Evolutionary conservation across 2,329 filamentous ascomycete species (phyloP).

Genomic region (Alternaria ethzedia): DNA sequence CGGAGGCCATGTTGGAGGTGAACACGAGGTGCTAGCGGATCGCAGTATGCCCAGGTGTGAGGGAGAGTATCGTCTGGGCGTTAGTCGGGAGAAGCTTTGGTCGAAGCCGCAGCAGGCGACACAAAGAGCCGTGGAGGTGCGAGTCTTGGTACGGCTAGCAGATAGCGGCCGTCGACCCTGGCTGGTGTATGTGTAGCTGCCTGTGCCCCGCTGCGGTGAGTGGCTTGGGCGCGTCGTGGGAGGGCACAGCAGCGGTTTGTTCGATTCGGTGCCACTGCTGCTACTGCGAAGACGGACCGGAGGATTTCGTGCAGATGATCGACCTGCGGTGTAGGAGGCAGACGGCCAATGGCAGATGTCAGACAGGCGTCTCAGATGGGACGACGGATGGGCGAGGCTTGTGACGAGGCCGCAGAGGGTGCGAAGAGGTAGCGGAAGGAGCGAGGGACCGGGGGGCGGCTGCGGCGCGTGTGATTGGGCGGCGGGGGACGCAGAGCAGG

Average conservation of each 20-base stretch:
- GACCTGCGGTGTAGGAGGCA: constrained; percentile 36
- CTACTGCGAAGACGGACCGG: constrained; percentile 44
- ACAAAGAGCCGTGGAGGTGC: constrained; percentile 27
- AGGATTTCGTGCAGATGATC: constrained; percentile 63
- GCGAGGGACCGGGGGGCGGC: constrained; percentile 19
- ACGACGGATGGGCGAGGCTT: constrained; percentile 44
- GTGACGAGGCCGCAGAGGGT: constrained; percentile 34
- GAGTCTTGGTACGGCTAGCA: constrained; percentile 23
- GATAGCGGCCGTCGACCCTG: constrained; percentile 22
- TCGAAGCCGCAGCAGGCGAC: constrained; percentile 48
- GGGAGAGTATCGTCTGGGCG: neutral
- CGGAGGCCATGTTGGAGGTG: constrained; percentile 72
- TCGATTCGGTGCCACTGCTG: constrained; percentile 11
- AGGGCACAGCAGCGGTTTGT: constrained; percentile 9
- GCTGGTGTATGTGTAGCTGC: constrained; percentile 9
- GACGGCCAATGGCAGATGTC: constrained; percentile 45
- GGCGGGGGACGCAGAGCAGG: constrained; percentile 14
- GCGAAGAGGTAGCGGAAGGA: constrained; percentile 14
- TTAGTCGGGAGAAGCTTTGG: constrained; percentile 27
- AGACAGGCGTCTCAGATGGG: constrained; percentile 45
- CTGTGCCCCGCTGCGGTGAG: constrained; percentile 10
- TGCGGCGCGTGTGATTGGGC: constrained; percentile 40
- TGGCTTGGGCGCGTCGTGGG: constrained; percentile 20
- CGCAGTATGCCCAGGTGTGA: neutral
- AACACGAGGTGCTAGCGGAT: constrained; percentile 28